Evolutionary conservation across 1,139 yeast species (phyloP), one percentile per base, ranked within the genome.

Genomic region (Hanseniaspora uvarum): DNA sequence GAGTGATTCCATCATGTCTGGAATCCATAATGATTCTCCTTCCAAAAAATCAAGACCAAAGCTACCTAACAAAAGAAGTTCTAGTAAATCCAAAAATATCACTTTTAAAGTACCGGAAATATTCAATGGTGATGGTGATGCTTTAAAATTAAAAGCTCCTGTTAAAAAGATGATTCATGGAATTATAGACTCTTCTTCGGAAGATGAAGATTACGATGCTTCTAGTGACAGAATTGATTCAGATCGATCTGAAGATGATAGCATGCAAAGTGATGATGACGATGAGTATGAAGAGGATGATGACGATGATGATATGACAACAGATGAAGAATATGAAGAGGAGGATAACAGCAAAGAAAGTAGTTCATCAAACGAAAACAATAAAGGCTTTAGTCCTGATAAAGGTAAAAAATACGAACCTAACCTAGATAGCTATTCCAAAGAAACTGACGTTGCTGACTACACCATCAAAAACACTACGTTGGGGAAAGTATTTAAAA

Each of bases 391-490:
- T 14, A 56, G 58, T 14, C 53, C 59, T 21, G 68, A 69, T 5
- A 68, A 85, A 0, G 61, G 65, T 3, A 71, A 74, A 19, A 88
- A 82, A 62, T 69, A 73, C 1, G 78, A 83, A 8, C 81, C 88
- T 0, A 68, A 69, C 16, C 65, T 71, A 19, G 73, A 71, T 1
- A 80, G 80, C 62, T 71, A 72, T 12, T 75, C 79, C 46, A 76
- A 74, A 10, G 64, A 77, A 1, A 77, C 74, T 28, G 95, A 88
- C 58, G 80, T 80, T 47, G 76, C 89, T 43, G 67, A 73, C 6
- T 86, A 84, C 45, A 84, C 80, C 24, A 70, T 71, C 0, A 68
- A 88, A 41, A 69, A 74, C 48, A 95, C 94, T 0, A 96, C 97
- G 0, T 60, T 89, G 14, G 96, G 96, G 1, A 83, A 77, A 10